Base-by-base conservation (phyloP, 371 early-diverging fungal genomes). In the Dichotomocladium elegans region DNA sequence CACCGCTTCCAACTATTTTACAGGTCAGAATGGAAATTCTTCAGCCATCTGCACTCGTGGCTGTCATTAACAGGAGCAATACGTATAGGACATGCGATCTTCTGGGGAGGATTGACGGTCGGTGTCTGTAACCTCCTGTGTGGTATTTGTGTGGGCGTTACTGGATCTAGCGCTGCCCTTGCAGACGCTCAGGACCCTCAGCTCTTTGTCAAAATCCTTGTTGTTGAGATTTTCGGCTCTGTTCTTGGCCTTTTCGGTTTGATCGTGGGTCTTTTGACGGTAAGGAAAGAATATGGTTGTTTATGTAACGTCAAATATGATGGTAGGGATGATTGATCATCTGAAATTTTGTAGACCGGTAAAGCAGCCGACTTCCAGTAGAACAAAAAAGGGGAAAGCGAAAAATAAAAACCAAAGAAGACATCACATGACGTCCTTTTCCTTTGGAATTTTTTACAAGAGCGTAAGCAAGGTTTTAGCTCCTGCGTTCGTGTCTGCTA, bases 81-180 rank as follows among this genome's bases (percentile, higher is more conserved):
- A 49, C 11, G n/a, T 22, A 14, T 19, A 47, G 93, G 93, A 12
- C 94, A 84, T 68, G 87, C 96, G 22, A 69, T 98, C 33, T 98
- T 98, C 72, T 98, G 96, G 96, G 89, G 91, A 46, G 98, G 98
- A 31, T 67, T 96, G 61, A 95, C 95, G 9, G 96, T 96, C 27
- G 98, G 98, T 56, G 49, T 96, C 10, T 88, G 94, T 55, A 95
- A 98, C 71, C 67, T 98, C 41, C 79, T 92, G 35, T 98, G 98
- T 63, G 98, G 97, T 30, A 69, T 98, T 12, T 86, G 89, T 15
- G 95, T 98, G n/a, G 98, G 98, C 25, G 79, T 96, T 48, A 91
- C 93, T 17, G 98, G 98, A 37, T 86, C 90, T 43, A 89, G 90
- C 49, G 95, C 96, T 40, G 97, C 95, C 11, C 70, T 96, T 15